phyloP scores from a whole-genome alignment of 192 early-diverging fungal genomes.

The Podila minutissima region DNA sequence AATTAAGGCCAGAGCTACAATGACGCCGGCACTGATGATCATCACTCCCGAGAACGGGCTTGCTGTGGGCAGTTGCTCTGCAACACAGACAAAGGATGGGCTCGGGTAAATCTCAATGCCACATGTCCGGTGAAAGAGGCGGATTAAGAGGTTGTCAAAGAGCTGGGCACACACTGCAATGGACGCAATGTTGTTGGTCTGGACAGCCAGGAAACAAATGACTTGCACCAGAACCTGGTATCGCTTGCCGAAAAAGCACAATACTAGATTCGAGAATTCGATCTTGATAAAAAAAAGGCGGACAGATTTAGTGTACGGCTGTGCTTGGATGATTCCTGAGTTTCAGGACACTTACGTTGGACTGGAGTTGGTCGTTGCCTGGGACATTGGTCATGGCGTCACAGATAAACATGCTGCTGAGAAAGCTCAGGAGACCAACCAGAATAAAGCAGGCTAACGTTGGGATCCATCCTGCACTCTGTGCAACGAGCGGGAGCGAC shows the following conservation, averaged over 20 bases:
- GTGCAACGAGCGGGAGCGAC: constrained; percentile 37
- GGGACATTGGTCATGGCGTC: constrained; percentile 74
- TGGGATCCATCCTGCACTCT: constrained; percentile 42
- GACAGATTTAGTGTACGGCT: not conserved
- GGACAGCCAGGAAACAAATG: constrained; percentile 72
- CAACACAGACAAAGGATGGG: constrained; percentile 65
- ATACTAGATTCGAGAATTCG: constrained; percentile 78
- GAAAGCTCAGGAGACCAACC: constrained; percentile 65
- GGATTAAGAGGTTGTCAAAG: constrained; percentile 73
- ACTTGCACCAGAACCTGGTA: constrained; percentile 73
- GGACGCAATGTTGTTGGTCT: constrained; percentile 75
- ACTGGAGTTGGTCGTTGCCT: constrained; percentile 77
- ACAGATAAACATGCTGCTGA: constrained; percentile 73
- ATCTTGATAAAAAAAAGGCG: constrained; percentile 23
- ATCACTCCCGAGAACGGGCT: constrained; percentile 70
- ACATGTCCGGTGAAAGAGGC: constrained; percentile 69
- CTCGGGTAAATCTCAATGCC: constrained; percentile 69
- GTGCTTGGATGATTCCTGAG: too few relatives aligned
- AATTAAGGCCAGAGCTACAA: constrained; percentile 60
- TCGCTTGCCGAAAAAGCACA: constrained; percentile 69
- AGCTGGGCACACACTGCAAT: constrained; percentile 75
- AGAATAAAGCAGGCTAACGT: constrained; percentile 63
- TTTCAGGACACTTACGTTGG: constrained; percentile 31
- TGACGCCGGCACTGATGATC: constrained; percentile 66
- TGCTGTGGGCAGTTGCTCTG: constrained; percentile 39